These are phyloP conservation scores for Fragaria ananassa DNA, from an alignment of 306 rosid species.

Conservation along the genomic window DNA sequence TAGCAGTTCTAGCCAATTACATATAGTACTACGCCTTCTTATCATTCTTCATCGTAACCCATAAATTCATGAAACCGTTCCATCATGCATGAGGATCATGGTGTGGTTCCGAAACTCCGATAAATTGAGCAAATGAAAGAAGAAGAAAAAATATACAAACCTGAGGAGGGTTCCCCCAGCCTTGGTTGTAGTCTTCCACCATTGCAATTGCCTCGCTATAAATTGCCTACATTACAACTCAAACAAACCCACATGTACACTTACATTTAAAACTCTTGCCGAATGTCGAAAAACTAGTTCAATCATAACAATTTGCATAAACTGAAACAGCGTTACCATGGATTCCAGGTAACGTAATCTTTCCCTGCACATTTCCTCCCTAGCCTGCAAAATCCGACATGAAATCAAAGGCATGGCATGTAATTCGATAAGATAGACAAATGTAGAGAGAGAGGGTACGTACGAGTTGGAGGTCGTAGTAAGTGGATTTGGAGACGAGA, in stretches of 20 bases:
- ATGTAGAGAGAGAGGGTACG: conserved; percentile 3
- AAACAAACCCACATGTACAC: conserved; percentile 4
- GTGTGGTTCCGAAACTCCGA: background rate
- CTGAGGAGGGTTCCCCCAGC: conserved; percentile 72
- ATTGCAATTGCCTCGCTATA: conserved; percentile 80
- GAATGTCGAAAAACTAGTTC: conserved; percentile 1
- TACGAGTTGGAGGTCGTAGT: conserved; percentile 78
- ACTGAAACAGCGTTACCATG: conserved; percentile 40
- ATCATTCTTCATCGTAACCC: background rate
- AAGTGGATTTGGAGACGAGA: conserved; percentile 73
- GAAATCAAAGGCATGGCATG: background rate
- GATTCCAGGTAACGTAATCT: conserved; percentile 82
- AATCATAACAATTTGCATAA: background rate
- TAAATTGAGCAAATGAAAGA: background rate
- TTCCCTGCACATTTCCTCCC: conserved; percentile 97
- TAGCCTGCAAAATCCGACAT: conserved; percentile 54
- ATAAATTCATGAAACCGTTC: background rate
- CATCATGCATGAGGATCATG: background rate
- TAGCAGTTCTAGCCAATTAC: background rate
- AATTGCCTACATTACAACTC: conserved; percentile 55
- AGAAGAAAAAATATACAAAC: conserved; percentile 23
- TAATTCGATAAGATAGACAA: background rate
- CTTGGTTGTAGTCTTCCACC: conserved; percentile 89
- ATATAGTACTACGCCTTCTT: background rate
- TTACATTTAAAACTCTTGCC: background rate